Conservation (phyloP, 2,329 filamentous ascomycete species). For the Rachicladosporium sp. region DNA sequence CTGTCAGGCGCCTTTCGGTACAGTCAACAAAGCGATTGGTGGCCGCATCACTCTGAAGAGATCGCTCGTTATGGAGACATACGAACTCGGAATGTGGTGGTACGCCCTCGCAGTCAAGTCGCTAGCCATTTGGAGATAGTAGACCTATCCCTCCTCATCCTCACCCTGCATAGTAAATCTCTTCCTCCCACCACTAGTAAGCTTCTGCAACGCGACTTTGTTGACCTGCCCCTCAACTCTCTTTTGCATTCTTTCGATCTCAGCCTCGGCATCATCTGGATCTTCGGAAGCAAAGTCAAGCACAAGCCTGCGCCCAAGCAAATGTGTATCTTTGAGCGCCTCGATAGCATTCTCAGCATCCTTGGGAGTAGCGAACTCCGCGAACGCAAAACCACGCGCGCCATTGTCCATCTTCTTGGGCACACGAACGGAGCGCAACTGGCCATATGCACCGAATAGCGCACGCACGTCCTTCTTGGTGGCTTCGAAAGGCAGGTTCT, state of each 20-base stretch:
- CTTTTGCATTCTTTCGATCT: constrained; percentile 93
- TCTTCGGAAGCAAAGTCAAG: constrained; percentile 87
- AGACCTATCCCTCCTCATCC: constrained; percentile 8
- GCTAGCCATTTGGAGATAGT: too few relatives aligned
- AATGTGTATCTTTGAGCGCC: constrained; percentile 81
- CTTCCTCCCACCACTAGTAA: constrained; percentile 70
- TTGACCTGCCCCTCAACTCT: constrained; percentile 86
- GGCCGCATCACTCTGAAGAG: too few relatives aligned
- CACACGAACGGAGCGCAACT: constrained; percentile 81
- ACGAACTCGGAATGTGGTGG: too few relatives aligned
- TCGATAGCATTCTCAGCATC: constrained; percentile 88
- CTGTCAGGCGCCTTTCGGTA: too few relatives aligned
- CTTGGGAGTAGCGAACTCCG: constrained; percentile 80
- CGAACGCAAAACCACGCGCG: constrained; percentile 90
- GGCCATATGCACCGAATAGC: constrained; percentile 79
- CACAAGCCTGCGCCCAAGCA: constrained; percentile 78
- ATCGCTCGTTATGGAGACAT: too few relatives aligned
- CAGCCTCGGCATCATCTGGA: constrained; percentile 80
- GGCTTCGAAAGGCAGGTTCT: constrained; percentile 94
- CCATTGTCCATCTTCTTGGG: constrained; percentile 88
- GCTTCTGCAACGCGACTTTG: constrained; percentile 78
- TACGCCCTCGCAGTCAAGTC: too few relatives aligned
- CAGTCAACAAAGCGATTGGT: too few relatives aligned
- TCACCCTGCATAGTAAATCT: constrained; percentile 51
- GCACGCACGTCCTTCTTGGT: constrained; percentile 83